Evolutionary conservation across 1,284 basidiomycete genomes (phyloP), one percentile per base, ranked within the genome.

Genomic region (Rhodotorula sp.): DNA sequence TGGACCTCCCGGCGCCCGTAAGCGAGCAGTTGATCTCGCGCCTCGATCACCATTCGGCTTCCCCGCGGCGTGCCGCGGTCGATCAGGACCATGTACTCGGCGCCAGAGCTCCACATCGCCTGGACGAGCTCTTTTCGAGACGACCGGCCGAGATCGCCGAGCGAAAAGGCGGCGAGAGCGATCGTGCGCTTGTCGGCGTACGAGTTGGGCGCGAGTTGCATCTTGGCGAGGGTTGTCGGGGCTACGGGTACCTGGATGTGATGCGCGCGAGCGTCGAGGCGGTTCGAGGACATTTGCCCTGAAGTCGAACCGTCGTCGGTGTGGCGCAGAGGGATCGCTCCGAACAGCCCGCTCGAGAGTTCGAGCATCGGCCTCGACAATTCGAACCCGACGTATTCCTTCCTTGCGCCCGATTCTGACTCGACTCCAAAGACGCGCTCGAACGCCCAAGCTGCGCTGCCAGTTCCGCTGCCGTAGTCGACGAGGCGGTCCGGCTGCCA

Each of bases 91-190:
- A 94, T 87, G 22, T 87, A 86, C 76, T 89, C 86, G 46, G 93
- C 93, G 45, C 90, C 91, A 74, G 90, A 92, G 61, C 91, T 85
- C 93, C 93, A 96, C 85, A 95, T 90, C 76, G 91, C 87, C 76
- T 88, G 87, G 12, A 95, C 84, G 56, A 92, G 80, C 6, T 84
- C 82, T 80, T 88, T 89, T 60, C 90, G 86, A 8, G 87, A 85
- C 14, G 86, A 76, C 55, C 86, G 81, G 17, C 84, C 88, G 22
- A 94, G 83, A 12, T 89, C 86, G 22, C 90, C 88, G 1, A 99
- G 83, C 77, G 88, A 84, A 81, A 95, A 98, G 0, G 95, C 90
- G 29, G 91, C 92, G 46, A 99, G 79, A 0, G 90, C 91, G 49
- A 97, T 79, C 10, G 88, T 86, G 53, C 86, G 77, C 56, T 72